Percentiles rank a stretch among this genome's conserved stretches.
Evolutionary conservation across 768 basidiomycete genomes (phyloP).

Genomic region (Aureoboletus auriporus): DNA sequence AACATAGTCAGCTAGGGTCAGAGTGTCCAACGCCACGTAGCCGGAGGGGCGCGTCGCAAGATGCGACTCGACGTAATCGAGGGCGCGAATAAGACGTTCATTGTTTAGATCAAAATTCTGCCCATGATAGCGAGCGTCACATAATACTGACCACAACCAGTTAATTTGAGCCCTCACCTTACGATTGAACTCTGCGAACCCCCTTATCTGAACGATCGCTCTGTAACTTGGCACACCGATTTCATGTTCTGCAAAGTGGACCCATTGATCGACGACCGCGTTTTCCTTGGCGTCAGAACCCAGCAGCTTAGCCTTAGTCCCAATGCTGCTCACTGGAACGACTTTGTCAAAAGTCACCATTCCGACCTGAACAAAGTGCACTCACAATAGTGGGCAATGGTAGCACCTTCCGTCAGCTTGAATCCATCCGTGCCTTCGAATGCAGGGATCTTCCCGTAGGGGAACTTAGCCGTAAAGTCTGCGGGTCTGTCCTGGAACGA

Average conservation of each 20-base stretch:
- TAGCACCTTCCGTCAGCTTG: slow-evolving; percentile 10
- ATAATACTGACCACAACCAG: no score
- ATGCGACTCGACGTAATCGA: slow-evolving; percentile 12
- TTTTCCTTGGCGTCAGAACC: slow-evolving; percentile 10
- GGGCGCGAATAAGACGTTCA: slow-evolving; percentile 3
- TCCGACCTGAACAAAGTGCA: neutral
- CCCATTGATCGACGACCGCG: slow-evolving; percentile 18
- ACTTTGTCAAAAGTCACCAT: neutral
- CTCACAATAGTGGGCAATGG: slow-evolving; percentile 19
- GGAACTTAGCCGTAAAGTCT: slow-evolving; percentile 12
- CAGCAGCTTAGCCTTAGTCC: slow-evolving; percentile 8
- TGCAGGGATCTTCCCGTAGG: slow-evolving; percentile 16
- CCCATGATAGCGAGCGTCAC: neutral
- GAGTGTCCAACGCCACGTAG: slow-evolving; percentile 10
- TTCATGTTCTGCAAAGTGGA: slow-evolving; percentile 18
- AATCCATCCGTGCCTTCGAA: slow-evolving; percentile 19
- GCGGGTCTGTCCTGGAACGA: slow-evolving; percentile 9
- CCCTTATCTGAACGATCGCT: neutral
- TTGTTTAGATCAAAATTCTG: slow-evolving; percentile 1
- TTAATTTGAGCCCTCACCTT: slow-evolving; percentile 5
- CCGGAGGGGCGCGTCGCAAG: slow-evolving; percentile 10
- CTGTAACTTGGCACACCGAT: neutral
- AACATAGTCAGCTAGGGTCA: slow-evolving; percentile 18
- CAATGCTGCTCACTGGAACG: slow-evolving; percentile 11
- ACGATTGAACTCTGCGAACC: slow-evolving; percentile 1